Base-by-base conservation (phyloP, 1,284 basidiomycete genomes). In the Boletus smithii region DNA sequence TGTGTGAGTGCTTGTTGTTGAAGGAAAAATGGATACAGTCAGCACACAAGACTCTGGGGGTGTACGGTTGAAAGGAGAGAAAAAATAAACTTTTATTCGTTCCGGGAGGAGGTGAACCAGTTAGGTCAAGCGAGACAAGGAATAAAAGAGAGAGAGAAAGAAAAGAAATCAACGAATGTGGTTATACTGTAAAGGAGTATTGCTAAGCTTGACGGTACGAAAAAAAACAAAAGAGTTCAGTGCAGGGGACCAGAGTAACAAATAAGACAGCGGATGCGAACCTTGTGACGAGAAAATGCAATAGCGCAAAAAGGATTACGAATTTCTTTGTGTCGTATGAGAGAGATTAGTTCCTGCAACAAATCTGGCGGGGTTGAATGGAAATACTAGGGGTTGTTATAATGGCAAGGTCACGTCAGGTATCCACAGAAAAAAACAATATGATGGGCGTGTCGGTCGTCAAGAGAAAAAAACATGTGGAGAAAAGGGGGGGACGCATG, bases 321-420 rank as follows among this genome's bases (percentile, higher is more conserved):
- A 45, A 40, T 38, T 49, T 41, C 40, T 44, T 40, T 44, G 49
- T 61, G 53, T 38, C 20, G 16, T 61, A 60, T 30, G 43, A 34
- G 38, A 31, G 38, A 46, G 42, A 44, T 62, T 62, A 64, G 47
- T 38, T 54, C 61, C 57, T 46, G 54, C 47, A 41, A 60, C 47
- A 32, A 42, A 33, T 27, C 38, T 37, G 37, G 44, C 31, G 26
- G 40, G 55, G 37, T 41, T 46, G 27, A 40, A 29, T 22, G 27
- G 32, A 23, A 43, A 58, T 48, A 49, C 42, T 51, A 48, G 32
- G 38, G 16, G 22, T 20, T 48, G 46, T 30, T 59, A 39, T 39
- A 30, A 29, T 60, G 42, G 37, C 52, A 44, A 34, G 31, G 39
- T 42, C 46, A 41, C 20, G 31, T 47, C 36, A 46, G 42, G 35